Evolutionary conservation across 106 monocot genomes (phyloP).

Genomic region (Amphibolis antarctica): DNA sequence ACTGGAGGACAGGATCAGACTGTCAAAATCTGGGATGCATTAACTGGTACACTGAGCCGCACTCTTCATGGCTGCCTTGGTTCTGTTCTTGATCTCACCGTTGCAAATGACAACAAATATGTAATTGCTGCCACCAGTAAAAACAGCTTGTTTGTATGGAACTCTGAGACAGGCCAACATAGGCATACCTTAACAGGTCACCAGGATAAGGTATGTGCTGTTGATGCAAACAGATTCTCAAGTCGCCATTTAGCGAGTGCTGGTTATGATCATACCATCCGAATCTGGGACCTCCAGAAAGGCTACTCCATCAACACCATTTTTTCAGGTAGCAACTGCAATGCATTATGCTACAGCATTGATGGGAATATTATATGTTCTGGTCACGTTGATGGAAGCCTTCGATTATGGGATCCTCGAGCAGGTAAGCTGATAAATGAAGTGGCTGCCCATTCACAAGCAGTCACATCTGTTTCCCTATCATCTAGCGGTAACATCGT

Average conservation of each 20-base stretch:
- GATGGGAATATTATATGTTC: conserved; percentile 68
- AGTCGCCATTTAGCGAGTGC: conserved; percentile 49
- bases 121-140: conserved; percentile 75
- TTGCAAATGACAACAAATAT: conserved; percentile 60
- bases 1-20: conserved; percentile 76
- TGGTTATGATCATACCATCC: conserved; percentile 70
- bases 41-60: conserved; percentile 27
- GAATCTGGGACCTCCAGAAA: conserved; percentile 73
- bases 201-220: conserved; percentile 72
- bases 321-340: conserved; percentile 70
- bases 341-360: conserved; percentile 47
- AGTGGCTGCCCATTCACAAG: conserved; percentile 74
- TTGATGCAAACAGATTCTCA: conserved; percentile 45
- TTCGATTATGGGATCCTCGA: conserved; percentile 73
- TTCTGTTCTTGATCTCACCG: conserved; percentile 67
- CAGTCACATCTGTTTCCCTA: conserved; percentile 62
- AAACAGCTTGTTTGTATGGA: conserved; percentile 66
- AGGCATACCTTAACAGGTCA: conserved; percentile 81
- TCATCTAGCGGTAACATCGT: conserved; percentile 53
- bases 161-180: conserved; percentile 38
- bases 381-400: conserved; percentile 79
- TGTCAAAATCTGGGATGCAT: conserved; percentile 75
- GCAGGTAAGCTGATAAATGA: conserved; percentile 48
- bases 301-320: conserved; percentile 77
- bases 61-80: conserved; percentile 66